Evolutionary conservation across 2,329 filamentous ascomycete species (phyloP).

Genomic region (Fusarium coicis): DNA sequence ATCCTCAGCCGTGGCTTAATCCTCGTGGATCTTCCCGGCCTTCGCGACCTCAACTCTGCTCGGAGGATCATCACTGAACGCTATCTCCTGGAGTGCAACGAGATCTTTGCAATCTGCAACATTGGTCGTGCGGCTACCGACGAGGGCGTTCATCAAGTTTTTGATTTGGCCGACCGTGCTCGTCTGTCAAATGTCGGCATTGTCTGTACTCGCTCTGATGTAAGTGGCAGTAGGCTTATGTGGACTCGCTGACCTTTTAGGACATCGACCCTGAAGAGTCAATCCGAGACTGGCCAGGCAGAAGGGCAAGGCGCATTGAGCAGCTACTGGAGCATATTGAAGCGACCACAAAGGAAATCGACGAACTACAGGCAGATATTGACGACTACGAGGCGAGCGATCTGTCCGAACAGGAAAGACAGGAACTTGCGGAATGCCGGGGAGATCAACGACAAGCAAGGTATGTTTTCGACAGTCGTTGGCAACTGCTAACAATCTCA

Average conservation of each 20-base stretch:
- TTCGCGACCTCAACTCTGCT: conserved; percentile 59
- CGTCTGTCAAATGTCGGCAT: conserved; percentile 55
- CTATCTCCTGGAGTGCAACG: conserved; percentile 57
- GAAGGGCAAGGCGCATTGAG: conserved; percentile 29
- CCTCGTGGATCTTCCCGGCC: conserved; percentile 58
- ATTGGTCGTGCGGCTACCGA: conserved; percentile 57
- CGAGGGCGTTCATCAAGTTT: conserved; percentile 52
- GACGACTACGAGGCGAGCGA: conserved; percentile 12
- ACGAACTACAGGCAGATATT: conserved; percentile 12
- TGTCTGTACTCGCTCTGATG: conserved; percentile 56
- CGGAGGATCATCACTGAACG: conserved; percentile 56
- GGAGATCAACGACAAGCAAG: neutral
- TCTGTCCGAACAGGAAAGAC: conserved; percentile 17
- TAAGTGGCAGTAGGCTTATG: conserved; percentile 17
- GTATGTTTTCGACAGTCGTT: neutral
- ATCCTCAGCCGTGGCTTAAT: conserved; percentile 60
- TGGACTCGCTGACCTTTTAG: conserved; percentile 7
- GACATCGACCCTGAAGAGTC: conserved; percentile 50
- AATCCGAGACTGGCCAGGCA: conserved; percentile 46
- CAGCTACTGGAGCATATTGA: conserved; percentile 27
- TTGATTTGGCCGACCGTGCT: conserved; percentile 53
- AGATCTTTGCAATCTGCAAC: conserved; percentile 58
- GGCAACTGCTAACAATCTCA: conserved; percentile 2
- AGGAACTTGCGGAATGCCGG: neutral
- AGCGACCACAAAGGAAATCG: conserved; percentile 5